phyloP scores from a whole-genome alignment of 1,139 yeast genomes.

The Candida tetrigidarum region DNA sequence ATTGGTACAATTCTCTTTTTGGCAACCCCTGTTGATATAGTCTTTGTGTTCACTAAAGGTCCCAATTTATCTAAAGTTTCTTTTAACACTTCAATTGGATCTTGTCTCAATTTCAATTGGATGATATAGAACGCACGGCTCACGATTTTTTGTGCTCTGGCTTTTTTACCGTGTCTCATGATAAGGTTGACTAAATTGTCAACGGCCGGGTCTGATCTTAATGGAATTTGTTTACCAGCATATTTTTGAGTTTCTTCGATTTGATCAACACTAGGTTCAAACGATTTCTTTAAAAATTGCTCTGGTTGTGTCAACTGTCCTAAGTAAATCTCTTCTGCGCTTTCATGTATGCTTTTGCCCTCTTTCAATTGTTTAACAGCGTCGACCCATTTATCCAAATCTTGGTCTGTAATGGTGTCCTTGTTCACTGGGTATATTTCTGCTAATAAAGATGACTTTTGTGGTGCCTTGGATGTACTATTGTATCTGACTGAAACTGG shows the following conservation, averaged over 20 bases:
- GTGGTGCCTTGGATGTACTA: slow-evolving; percentile 7
- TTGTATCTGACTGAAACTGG: slow-evolving; percentile 10
- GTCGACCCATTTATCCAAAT: slow-evolving; percentile 68
- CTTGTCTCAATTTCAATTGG: slow-evolving; percentile 67
- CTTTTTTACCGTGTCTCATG: slow-evolving; percentile 92
- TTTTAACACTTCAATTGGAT: slow-evolving; percentile 78
- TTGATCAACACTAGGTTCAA: slow-evolving; percentile 66
- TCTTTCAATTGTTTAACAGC: slow-evolving; percentile 61
- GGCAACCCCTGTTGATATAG: slow-evolving; percentile 85
- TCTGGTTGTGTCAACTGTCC: slow-evolving; percentile 40
- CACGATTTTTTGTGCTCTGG: slow-evolving; percentile 74
- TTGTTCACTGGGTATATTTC: slow-evolving; percentile 44
- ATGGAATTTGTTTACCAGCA: slow-evolving; percentile 60
- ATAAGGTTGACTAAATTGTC: slow-evolving; percentile 82
- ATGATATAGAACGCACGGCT: slow-evolving; percentile 82
- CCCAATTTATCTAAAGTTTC: slow-evolving; percentile 81
- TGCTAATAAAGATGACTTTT: slow-evolving; percentile 12
- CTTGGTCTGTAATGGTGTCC: slow-evolving; percentile 50
- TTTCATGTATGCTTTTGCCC: slow-evolving; percentile 36
- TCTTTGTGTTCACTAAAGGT: slow-evolving; percentile 80
- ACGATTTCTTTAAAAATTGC: slow-evolving; percentile 40
- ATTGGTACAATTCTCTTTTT: slow-evolving; percentile 80
- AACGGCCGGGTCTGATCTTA: slow-evolving; percentile 67
- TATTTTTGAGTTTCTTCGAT: slow-evolving; percentile 54
- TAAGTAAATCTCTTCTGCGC: slow-evolving; percentile 50